Conservation (phyloP, 495 filamentous ascomycete species). For the Talaromyces nanjingensis region DNA sequence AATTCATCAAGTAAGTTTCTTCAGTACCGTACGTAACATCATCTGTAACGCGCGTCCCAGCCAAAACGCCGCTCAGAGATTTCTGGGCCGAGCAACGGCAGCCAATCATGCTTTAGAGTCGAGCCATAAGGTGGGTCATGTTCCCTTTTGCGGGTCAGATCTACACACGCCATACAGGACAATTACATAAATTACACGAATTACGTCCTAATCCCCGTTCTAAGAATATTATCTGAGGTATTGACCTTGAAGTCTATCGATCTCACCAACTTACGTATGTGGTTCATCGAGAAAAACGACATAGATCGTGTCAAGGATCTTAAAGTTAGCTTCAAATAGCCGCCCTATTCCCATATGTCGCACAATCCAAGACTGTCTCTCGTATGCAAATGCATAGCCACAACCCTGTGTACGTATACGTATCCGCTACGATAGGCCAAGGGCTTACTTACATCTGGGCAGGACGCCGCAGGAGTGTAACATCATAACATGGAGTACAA, state of each 20-base stretch:
- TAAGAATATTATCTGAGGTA: neutral
- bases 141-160: neutral
- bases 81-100: neutral
- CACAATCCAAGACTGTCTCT: neutral
- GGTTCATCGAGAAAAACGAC: neutral
- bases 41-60: neutral
- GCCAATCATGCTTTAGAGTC: neutral
- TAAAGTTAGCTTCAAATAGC: neutral
- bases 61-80: neutral
- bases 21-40: neutral
- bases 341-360: neutral
- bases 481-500: neutral
- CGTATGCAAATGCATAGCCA: neutral
- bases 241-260: neutral
- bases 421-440: neutral
- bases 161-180: neutral
- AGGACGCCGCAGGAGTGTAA: neutral
- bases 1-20: neutral
- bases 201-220: neutral
- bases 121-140: neutral
- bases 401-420: neutral
- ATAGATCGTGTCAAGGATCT: neutral
- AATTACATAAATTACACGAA: neutral
- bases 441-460: neutral
- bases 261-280: neutral